Evolutionary conservation across 345 rosid species (phyloP), one percentile per base, ranked within the genome.

Genomic region (Anastatica hierochuntica): DNA sequence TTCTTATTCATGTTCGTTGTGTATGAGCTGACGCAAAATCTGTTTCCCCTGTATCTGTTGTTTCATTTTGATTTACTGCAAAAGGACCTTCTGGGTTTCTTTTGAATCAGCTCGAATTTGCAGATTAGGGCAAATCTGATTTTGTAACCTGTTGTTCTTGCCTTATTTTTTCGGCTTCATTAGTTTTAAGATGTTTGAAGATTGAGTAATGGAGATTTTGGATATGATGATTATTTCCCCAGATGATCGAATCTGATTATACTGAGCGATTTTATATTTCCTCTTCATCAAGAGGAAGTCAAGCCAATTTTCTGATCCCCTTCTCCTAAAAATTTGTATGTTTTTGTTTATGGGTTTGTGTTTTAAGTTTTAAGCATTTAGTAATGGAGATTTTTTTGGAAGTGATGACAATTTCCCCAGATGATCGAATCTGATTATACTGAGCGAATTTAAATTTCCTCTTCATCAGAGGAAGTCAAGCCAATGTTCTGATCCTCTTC

Each of bases 211-310:
- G 24, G 47, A 49, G 64, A 56, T 2, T 23, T 35, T 20, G 70
- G 70, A 66, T 29, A 48, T 66, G 71, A 66, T 59, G 65, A 66
- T 52, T 49, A 58, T 66, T 66, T 66, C 71, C 65, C 71, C 71
- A 66, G 43, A 36, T 66, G 59, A 66, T 66, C 58, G 65, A 66
- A 56, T 27, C 53, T 57, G 70, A 66, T 58, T 66, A 58, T 58
- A 66, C 58, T 49, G 48, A 57, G 70, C 70, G 64, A 66, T 4
- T 30, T 45, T 2, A 9, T 33, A 51, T 46, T 53, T 66, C 49
- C 49, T 39, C 46, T 50, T 29, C 8, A 34, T 43, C 43, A 27
- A 24, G 70, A 58, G 53, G 65, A 66, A 20, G 21, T 50, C 33
- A 29, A 29, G 33, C 33, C 33, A 29, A 29, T 29, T 29, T 2